Conservation (phyloP, 352 stramenopile genomes). For the Globisporangium sylvaticum region DNA sequence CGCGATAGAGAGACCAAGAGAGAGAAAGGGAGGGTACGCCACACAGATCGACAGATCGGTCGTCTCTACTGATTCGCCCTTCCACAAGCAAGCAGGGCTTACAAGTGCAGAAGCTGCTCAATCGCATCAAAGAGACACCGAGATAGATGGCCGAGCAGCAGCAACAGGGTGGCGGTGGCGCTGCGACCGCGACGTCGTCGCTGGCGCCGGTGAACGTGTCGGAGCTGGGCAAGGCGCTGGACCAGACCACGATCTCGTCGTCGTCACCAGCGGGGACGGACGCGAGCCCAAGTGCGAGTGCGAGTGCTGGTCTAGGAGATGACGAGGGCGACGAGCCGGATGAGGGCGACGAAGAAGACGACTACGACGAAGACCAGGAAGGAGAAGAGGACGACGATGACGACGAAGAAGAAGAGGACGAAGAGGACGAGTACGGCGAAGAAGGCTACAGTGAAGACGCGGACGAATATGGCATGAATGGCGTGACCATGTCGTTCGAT, state of each 20-base stretch:
- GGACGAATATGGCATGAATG: conserved; percentile 13
- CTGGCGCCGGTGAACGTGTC: conserved; percentile 42
- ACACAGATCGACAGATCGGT: not conserved
- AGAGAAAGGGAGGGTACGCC: not conserved
- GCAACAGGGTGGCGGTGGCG: not conserved
- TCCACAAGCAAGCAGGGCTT: not conserved
- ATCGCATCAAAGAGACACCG: not conserved
- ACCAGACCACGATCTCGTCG: conserved; percentile 69
- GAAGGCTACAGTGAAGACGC: conserved; percentile 18
- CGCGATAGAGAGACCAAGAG: not conserved
- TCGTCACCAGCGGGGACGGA: not conserved
- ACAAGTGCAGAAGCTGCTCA: not conserved
- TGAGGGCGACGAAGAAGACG: conserved; percentile 12
- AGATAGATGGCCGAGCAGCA: conserved; percentile 9
- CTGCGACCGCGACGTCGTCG: conserved; percentile 8
- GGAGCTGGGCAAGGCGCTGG: conserved; percentile 68
- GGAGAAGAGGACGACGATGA: conserved; percentile 7
- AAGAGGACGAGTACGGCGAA: conserved; percentile 15
- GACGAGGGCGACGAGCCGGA: conserved; percentile 13
- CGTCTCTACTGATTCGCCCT: not conserved
- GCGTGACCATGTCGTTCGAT: conserved; percentile 8
- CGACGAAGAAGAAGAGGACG: conserved; percentile 11
- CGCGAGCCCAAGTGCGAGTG: conserved; percentile 14
- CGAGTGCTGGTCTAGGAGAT: not conserved
- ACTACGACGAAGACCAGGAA: conserved; percentile 14